A percentile compares a stretch with the other conserved stretches of the same genome.
These are phyloP conservation scores for Gymnopilus dilepis DNA, from an alignment of 768 basidiomycete species.

Conservation along the genomic window DNA sequence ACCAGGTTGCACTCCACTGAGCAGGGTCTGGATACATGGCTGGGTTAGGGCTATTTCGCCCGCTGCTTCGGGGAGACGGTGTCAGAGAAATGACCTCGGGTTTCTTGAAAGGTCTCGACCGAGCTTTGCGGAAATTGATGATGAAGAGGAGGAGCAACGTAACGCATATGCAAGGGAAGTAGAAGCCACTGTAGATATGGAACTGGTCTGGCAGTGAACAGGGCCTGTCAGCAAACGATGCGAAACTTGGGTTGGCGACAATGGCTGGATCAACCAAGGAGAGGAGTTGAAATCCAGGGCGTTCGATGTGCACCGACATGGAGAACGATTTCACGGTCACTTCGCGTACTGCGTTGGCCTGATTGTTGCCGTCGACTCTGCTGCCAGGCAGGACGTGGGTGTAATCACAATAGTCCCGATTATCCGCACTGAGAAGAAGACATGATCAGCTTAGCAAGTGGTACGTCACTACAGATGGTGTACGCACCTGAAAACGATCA, in stretches of 20 bases:
- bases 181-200: constrained; percentile 62
- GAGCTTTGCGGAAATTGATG: constrained; percentile 44
- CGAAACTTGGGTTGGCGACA: constrained; percentile 35
- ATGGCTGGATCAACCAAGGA: constrained; percentile 53
- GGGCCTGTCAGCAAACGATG: constrained; percentile 63
- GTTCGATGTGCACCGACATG: constrained; percentile 68
- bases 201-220: constrained; percentile 83
- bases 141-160: constrained; percentile 54
- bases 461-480: neutral
- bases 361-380: constrained; percentile 29
- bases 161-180: constrained; percentile 65
- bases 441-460: constrained; percentile 5
- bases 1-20: constrained; percentile 38
- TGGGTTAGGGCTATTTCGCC: constrained; percentile 27
- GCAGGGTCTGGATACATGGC: constrained; percentile 38
- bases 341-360: constrained; percentile 57
- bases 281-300: constrained; percentile 87
- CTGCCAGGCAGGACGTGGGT: constrained; percentile 45
- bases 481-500: constrained; percentile 71
- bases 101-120: constrained; percentile 30
- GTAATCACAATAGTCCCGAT: constrained; percentile 90
- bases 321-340: constrained; percentile 91
- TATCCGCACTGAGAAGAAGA: constrained; percentile 67
- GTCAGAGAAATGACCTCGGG: constrained; percentile 25
- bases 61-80: constrained; percentile 36